phyloP scores from a whole-genome alignment of 164 flowering plant species.

The Vitis rotundifolia region DNA sequence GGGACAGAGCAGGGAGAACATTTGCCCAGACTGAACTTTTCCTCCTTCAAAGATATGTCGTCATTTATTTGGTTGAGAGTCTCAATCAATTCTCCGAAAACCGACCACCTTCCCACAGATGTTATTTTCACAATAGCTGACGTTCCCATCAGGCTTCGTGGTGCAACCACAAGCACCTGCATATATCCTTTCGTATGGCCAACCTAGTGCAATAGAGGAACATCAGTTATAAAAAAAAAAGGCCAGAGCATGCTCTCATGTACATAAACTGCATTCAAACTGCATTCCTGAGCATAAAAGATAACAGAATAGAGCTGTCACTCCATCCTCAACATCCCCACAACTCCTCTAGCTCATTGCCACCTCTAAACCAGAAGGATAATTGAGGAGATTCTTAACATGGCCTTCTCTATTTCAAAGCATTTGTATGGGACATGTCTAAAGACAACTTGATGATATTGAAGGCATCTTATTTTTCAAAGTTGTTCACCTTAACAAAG shows the following conservation, averaged over 20 bases:
- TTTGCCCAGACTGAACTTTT: conserved; percentile 13
- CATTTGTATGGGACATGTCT: no score
- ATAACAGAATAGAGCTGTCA: no score
- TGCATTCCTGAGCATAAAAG: background rate
- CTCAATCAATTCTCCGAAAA: conserved; percentile 87
- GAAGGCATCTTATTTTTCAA: no score
- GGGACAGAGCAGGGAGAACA: conserved; percentile 20
- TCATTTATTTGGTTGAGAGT: conserved; percentile 25
- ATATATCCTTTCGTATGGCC: conserved; percentile 97
- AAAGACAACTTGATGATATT: no score
- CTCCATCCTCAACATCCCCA: no score
- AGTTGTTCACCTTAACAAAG: no score
- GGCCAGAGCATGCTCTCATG: background rate
- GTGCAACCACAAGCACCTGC: conserved; percentile 83
- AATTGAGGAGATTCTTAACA: no score
- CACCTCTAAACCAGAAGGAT: no score
- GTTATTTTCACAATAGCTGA: conserved; percentile 84
- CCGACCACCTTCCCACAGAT: conserved; percentile 99
- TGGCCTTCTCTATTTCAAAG: no score
- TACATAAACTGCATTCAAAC: background rate
- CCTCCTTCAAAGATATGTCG: conserved; percentile 15
- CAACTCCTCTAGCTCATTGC: no score
- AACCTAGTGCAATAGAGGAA: conserved; percentile 50
- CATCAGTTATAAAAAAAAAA: conserved; percentile 1
- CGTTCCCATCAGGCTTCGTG: conserved; percentile 75